These are phyloP conservation scores for Termitomyces eurrhizus DNA, from an alignment of 768 basidiomycete species.

Conservation along the genomic window DNA sequence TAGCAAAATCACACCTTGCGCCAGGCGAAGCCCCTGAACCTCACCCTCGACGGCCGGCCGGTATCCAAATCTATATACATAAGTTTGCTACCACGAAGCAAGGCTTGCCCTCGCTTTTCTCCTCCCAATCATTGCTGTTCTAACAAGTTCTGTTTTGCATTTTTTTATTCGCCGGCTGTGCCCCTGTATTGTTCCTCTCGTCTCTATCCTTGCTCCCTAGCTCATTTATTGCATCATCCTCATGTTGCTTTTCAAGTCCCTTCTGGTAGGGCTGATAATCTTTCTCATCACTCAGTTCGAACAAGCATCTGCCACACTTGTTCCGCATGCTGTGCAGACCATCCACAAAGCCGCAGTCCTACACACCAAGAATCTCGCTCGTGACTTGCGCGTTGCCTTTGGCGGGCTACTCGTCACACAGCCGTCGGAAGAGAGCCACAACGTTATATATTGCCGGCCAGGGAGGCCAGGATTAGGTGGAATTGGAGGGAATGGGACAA, in stretches of 20 bases:
- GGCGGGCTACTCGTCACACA: slow-evolving; percentile 46
- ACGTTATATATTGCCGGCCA: slow-evolving; percentile 43
- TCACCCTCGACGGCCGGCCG: slow-evolving; percentile 22
- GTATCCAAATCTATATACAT: slow-evolving; percentile 19
- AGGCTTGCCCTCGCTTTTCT: slow-evolving; percentile 12
- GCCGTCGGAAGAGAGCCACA: slow-evolving; percentile 13
- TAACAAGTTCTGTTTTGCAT: slow-evolving; percentile 13
- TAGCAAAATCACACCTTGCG: neutral
- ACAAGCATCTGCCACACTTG: slow-evolving; percentile 25
- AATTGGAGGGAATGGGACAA: slow-evolving; percentile 15
- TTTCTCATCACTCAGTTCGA: slow-evolving; percentile 30
- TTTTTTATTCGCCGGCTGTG: slow-evolving; percentile 19
- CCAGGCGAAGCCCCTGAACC: slow-evolving; percentile 13
- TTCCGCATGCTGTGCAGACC: slow-evolving; percentile 40
- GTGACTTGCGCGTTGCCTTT: slow-evolving; percentile 68
- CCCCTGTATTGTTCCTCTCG: slow-evolving; percentile 17
- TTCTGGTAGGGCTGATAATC: slow-evolving; percentile 30
- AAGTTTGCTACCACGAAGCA: slow-evolving; percentile 11
- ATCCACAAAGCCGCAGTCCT: slow-evolving; percentile 53
- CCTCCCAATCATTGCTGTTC: slow-evolving; percentile 8
- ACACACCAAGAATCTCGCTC: slow-evolving; percentile 59
- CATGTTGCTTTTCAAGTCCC: slow-evolving; percentile 24
- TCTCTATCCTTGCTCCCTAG: slow-evolving; percentile 14
- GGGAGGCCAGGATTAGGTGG: slow-evolving; percentile 24
- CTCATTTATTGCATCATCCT: neutral